Evolutionary conservation across 257 asterid species (phyloP), one percentile per base, ranked within the genome.

Genomic region (Forsythia viridissima): DNA sequence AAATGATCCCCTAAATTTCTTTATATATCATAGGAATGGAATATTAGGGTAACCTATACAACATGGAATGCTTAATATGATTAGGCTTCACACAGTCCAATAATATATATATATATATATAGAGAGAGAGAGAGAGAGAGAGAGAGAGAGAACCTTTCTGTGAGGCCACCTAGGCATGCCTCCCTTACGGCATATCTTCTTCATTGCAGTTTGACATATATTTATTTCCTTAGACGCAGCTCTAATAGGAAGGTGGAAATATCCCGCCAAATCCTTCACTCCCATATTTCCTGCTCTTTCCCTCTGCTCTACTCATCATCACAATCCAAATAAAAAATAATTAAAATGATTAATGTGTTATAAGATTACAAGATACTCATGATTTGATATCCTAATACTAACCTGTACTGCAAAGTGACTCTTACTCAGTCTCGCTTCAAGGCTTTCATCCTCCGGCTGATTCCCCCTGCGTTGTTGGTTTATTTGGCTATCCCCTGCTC

Each of bases 91-190:
- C 34, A 55, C 65, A 55, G 65, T 18, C 3, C 52, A 12, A 44
- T 4, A 10, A 44, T 1, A 41, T 2, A 10, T 4, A 43, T 4
- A 43, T 3, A 42, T 0, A 42, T 42, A 69, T 8, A 7, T 5
- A 24, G 24, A 24, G 24, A 24, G 24, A 24, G 24, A 24, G 24
- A 37, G 7, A 24, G 34, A 42, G n/a, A 16, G 24, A 68, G 34
- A 70, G 52, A 74, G 36, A 71, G 38, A 59, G 34, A 59, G 37
- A n/a, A 92, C 95, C 95, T 86, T 87, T 87, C 94, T 79, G 39
- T 85, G 74, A 1, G 97, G 96, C 97, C 97, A 92, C 79, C 92
- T 91, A 6, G 0, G 0, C 82, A 93, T 38, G 71, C 92, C 93
- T 80, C 51, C 90, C 67, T 85, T 84, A 5, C 98, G 86, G 74